A percentile compares a stretch with the other conserved stretches of the same genome.
phyloP scores from a whole-genome alignment of 306 rosid species.

The Canavalia ensiformis region DNA sequence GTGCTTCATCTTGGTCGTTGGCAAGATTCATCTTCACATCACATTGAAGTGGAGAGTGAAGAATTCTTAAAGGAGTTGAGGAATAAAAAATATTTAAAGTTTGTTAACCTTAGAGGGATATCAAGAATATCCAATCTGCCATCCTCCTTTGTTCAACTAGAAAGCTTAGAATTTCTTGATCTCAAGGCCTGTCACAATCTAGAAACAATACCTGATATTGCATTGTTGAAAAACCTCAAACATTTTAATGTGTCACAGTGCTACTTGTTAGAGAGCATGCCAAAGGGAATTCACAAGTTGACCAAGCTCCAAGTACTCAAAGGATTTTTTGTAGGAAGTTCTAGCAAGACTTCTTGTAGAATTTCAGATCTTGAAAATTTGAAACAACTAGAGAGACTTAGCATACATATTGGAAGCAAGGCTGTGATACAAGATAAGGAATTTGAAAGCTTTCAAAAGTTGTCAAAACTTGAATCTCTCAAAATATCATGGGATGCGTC shows the following conservation, averaged over 20 bases:
- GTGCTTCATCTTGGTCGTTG: constrained; percentile 48
- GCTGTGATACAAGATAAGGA: not conserved
- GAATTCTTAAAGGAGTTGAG: not conserved
- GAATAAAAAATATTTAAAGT: constrained; percentile 22
- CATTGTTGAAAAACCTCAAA: constrained; percentile 39
- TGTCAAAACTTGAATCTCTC: not conserved
- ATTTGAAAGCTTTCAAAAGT: not conserved
- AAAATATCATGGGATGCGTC: not conserved
- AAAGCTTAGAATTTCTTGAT: constrained; percentile 34
- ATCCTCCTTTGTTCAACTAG: not conserved
- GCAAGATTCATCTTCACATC: constrained; percentile 9
- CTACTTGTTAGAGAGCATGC: constrained; percentile 57
- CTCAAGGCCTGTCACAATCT: constrained; percentile 49
- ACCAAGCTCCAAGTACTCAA: constrained; percentile 51
- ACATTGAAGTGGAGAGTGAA: constrained; percentile 34
- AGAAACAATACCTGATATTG: constrained; percentile 50
- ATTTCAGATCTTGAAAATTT: not conserved
- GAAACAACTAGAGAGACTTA: constrained; percentile 21
- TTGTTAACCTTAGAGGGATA: constrained; percentile 34
- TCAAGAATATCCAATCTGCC: constrained; percentile 30
- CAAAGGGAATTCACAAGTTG: constrained; percentile 48
- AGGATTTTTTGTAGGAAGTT: constrained; percentile 48
- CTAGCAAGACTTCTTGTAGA: not conserved
- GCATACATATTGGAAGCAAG: constrained; percentile 43
- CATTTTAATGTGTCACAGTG: constrained; percentile 55